phyloP scores from a whole-genome alignment of 371 early-diverging fungal species.

The Rhizopus stolonifer region DNA sequence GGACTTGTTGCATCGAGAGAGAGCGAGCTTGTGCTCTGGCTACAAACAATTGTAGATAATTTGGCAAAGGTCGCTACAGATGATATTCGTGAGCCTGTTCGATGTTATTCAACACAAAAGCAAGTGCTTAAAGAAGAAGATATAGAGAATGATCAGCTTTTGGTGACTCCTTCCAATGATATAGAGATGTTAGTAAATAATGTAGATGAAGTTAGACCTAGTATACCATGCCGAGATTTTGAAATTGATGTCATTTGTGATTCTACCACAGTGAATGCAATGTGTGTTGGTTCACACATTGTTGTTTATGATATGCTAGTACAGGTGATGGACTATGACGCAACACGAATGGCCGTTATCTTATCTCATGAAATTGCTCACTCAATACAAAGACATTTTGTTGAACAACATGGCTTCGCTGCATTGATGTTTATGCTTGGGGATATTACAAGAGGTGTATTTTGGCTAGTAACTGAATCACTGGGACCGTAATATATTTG shows the following conservation, averaged over 20 bases:
- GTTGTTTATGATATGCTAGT: constrained; percentile 51
- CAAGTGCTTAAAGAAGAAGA: not conserved
- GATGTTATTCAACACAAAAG: constrained; percentile 18
- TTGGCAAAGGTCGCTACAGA: constrained; percentile 36
- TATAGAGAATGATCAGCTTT: not conserved
- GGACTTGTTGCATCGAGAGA: constrained; percentile 38
- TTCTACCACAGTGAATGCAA: constrained; percentile 41
- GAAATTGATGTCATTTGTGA: constrained; percentile 41
- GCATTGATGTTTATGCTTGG: constrained; percentile 47
- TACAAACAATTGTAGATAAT: constrained; percentile 43
- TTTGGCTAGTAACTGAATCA: constrained; percentile 50
- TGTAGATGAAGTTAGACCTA: constrained; percentile 7
- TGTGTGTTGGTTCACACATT: constrained; percentile 41
- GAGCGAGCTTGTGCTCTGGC: constrained; percentile 34
- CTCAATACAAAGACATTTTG: constrained; percentile 60
- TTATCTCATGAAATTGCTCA: constrained; percentile 66
- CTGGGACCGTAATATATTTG: constrained; percentile 38
- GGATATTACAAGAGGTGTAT: constrained; percentile 46
- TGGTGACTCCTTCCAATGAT: not conserved
- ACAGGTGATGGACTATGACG: constrained; percentile 50
- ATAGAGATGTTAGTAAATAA: not conserved
- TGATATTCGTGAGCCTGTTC: constrained; percentile 46
- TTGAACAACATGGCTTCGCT: constrained; percentile 58
- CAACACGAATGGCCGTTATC: constrained; percentile 56
- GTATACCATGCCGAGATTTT: constrained; percentile 20